These are phyloP conservation scores for Ziziphus jujuba DNA, from an alignment of 306 rosid genomes.

Conservation along the genomic window DNA sequence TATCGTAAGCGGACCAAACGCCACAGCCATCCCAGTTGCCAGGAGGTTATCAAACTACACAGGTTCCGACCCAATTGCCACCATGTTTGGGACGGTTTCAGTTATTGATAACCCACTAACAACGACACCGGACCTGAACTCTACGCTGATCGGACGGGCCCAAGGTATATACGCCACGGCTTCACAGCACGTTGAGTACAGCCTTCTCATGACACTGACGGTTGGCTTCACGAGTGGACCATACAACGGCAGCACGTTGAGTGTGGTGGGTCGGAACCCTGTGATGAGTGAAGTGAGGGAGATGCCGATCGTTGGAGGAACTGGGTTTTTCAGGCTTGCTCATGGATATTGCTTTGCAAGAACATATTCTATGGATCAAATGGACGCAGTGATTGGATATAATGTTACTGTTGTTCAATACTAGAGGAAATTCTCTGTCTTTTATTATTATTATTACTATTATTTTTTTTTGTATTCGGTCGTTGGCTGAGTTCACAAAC, in stretches of 20 bases:
- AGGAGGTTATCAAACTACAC: constrained; percentile 23
- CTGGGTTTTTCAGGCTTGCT: constrained; percentile 18
- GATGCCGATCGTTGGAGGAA: constrained; percentile 23
- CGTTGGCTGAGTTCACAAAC: too few species aligned
- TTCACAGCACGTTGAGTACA: constrained; percentile 28
- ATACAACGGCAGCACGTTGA: constrained; percentile 17
- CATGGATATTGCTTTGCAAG: constrained; percentile 19
- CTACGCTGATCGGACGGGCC: constrained; percentile 25
- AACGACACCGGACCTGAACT: constrained; percentile 18
- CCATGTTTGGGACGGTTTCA: constrained; percentile 23
- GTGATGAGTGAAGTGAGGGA: constrained; percentile 22
- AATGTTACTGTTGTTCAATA: constrained; percentile 8
- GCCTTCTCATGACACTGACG: constrained; percentile 26
- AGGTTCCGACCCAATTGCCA: constrained; percentile 20
- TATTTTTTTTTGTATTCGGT: too few species aligned
- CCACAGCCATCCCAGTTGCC: constrained; percentile 20
- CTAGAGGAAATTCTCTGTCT: neutral
- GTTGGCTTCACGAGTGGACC: constrained; percentile 16
- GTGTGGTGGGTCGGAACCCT: constrained; percentile 25
- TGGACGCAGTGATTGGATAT: constrained; percentile 11
- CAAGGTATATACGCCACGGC: constrained; percentile 26
- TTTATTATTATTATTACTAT: too few species aligned
- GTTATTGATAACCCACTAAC: constrained; percentile 28
- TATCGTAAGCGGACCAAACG: constrained; percentile 23
- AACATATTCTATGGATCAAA: constrained; percentile 2